A percentile compares a stretch with the other conserved stretches of the same genome.
Evolutionary conservation across 1,284 basidiomycete genomes (phyloP).

Genomic region (Apiotrichum gracile): DNA sequence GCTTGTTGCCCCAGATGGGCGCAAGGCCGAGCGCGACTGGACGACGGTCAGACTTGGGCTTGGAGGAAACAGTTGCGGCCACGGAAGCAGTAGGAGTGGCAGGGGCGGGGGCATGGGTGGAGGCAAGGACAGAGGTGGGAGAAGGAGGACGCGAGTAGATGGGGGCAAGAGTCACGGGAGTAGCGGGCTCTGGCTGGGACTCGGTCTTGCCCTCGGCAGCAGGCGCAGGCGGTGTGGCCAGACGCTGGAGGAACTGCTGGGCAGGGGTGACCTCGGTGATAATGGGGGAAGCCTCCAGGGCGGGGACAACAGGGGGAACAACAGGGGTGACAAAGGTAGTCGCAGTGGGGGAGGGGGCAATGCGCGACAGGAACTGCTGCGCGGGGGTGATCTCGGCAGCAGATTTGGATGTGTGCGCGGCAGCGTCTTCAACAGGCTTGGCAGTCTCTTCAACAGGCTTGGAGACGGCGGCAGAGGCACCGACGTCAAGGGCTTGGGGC

Average conservation of each 20-base stretch:
- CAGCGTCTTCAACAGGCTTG: not conserved
- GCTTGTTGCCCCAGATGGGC: slow-evolving; percentile 4
- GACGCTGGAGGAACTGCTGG: no score
- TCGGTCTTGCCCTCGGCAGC: no score
- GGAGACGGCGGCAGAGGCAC: not conserved
- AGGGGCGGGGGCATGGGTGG: not conserved
- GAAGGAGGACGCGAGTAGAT: not conserved
- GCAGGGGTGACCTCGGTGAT: no score
- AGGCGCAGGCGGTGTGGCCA: no score
- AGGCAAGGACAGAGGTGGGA: not conserved
- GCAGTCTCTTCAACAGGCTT: no score
- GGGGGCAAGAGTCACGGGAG: not conserved
- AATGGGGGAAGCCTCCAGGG: no score
- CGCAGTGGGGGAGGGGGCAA: no score
- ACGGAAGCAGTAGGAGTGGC: not conserved
- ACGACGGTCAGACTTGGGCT: not conserved
- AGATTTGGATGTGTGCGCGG: not conserved
- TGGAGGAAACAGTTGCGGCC: not conserved
- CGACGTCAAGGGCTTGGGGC: not conserved
- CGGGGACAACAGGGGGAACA: no score
- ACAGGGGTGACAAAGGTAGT: no score
- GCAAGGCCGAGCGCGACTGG: not conserved
- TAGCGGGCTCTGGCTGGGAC: no score
- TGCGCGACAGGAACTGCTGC: not conserved
- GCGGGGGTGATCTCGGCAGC: not conserved